Percentiles rank a stretch among this genome's conserved stretches.
Evolutionary conservation across 768 basidiomycete species (phyloP).

Genomic region (Russula ochroleuca): DNA sequence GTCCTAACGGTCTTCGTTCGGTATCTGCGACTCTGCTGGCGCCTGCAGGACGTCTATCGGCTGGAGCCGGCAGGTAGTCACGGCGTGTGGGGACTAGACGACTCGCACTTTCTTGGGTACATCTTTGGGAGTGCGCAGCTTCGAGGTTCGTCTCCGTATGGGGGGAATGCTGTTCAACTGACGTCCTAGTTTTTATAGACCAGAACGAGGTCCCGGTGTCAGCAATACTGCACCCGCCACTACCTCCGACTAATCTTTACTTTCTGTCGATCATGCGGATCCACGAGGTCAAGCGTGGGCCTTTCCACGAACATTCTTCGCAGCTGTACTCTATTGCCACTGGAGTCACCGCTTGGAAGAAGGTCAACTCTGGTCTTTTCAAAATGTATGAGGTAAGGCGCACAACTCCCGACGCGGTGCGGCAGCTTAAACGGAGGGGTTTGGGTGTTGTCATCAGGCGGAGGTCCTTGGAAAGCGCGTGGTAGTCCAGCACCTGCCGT

Average conservation of each 20-base stretch:
- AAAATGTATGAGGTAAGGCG: constrained; percentile 88
- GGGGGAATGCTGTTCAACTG: neutral
- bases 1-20: constrained; percentile 64
- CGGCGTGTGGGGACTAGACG: constrained; percentile 97
- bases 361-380: constrained; percentile 84
- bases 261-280: constrained; percentile 76
- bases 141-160: constrained; percentile 47
- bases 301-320: constrained; percentile 90
- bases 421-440: neutral
- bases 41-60: constrained; percentile 80
- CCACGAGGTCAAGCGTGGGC: constrained; percentile 75
- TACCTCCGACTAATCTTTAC: constrained; percentile 71
- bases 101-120: constrained; percentile 85
- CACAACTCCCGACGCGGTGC: neutral
- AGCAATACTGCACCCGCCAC: constrained; percentile 53
- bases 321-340: constrained; percentile 82
- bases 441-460: constrained; percentile 43
- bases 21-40: constrained; percentile 80
- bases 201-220: constrained; percentile 62
- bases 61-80: constrained; percentile 97
- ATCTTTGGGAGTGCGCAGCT: constrained; percentile 90
- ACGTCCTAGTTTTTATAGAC: constrained; percentile 39
- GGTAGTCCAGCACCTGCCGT: constrained; percentile 91
- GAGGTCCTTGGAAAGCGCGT: constrained; percentile 93
- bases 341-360: constrained; percentile 86